A percentile compares a stretch with the other conserved stretches of the same genome.
Evolutionary conservation across 352 stramenopile species (phyloP).

Genomic region (Peronospora belbahrii): DNA sequence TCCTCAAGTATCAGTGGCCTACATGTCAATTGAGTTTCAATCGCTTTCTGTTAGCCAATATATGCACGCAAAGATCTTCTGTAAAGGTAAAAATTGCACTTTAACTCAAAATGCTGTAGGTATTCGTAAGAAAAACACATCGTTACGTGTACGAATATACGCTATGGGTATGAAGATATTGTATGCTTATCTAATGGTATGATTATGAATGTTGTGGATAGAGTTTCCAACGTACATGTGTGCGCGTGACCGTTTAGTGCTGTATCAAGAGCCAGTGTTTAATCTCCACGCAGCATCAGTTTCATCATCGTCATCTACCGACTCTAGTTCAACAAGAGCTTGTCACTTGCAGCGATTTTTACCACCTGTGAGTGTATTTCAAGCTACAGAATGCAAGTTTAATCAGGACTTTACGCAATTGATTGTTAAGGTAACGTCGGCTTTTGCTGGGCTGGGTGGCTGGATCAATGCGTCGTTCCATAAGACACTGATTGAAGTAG

Average conservation of each 20-base stretch:
- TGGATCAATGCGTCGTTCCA: slow-evolving; percentile 63
- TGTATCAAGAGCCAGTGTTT: slow-evolving; percentile 49
- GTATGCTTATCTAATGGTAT: slow-evolving; percentile 1
- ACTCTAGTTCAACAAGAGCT: slow-evolving; percentile 1
- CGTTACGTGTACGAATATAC: not conserved
- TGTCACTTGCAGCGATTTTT: slow-evolving; percentile 41
- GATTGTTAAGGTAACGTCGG: slow-evolving; percentile 55
- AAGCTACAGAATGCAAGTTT: slow-evolving; percentile 57
- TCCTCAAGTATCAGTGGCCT: slow-evolving; percentile 98
- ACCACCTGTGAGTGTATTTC: slow-evolving; percentile 57
- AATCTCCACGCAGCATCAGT: slow-evolving; percentile 21
- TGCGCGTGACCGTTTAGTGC: slow-evolving; percentile 36
- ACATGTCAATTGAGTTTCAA: slow-evolving; percentile 84
- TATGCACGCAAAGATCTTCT: slow-evolving; percentile 95
- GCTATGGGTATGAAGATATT: not conserved
- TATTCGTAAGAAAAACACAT: too few species aligned
- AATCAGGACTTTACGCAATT: slow-evolving; percentile 67
- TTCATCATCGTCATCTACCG: slow-evolving; percentile 5
- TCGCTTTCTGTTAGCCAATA: slow-evolving; percentile 86
- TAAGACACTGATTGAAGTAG: slow-evolving; percentile 42
- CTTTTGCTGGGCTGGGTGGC: slow-evolving; percentile 42
- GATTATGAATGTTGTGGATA: slow-evolving; percentile 10
- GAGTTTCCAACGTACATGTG: slow-evolving; percentile 59
- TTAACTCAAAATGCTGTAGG: too few species aligned
- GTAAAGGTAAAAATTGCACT: slow-evolving; percentile 82